Evolutionary conservation across 208 protist genomes (phyloP).

Genomic region (Trypanosoma vivax): DNA sequence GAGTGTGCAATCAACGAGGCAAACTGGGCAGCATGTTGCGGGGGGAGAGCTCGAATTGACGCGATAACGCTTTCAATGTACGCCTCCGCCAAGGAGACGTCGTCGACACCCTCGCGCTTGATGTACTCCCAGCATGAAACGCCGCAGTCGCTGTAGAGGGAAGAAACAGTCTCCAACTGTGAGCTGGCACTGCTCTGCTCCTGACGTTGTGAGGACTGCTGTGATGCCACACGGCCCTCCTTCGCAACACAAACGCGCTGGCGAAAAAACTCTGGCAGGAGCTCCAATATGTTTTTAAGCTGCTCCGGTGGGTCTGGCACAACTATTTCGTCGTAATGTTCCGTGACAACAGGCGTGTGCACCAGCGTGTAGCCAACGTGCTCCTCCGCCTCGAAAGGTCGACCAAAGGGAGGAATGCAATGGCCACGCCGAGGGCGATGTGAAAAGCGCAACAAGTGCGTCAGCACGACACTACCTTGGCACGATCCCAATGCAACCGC

Average conservation of each 20-base stretch:
- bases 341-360: slow-evolving; percentile 63
- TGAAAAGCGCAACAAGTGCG: slow-evolving; percentile 77
- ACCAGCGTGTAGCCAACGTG: slow-evolving; percentile 72
- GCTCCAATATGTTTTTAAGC: slow-evolving; percentile 1
- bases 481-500: slow-evolving; percentile 6
- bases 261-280: slow-evolving; percentile 7
- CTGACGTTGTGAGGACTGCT: slow-evolving; percentile 1
- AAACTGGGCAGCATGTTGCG: not conserved
- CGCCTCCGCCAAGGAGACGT: slow-evolving; percentile 34
- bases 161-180: not conserved
- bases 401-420: slow-evolving; percentile 49
- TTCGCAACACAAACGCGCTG: slow-evolving; percentile 12
- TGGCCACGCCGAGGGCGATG: slow-evolving; percentile 39
- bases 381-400: slow-evolving; percentile 29
- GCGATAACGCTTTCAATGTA: slow-evolving; percentile 40
- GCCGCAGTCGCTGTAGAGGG: slow-evolving; percentile 18
- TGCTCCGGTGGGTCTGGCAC: slow-evolving; percentile 28
- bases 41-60: not conserved
- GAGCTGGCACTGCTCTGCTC: not conserved
- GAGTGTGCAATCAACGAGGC: not conserved
- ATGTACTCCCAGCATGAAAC: slow-evolving; percentile 60
- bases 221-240: not conserved
- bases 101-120: slow-evolving; percentile 34
- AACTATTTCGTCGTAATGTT: slow-evolving; percentile 80
- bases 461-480: slow-evolving; percentile 46